phyloP scores from a whole-genome alignment of 768 basidiomycete species.

The Naganishia antarctica region DNA sequence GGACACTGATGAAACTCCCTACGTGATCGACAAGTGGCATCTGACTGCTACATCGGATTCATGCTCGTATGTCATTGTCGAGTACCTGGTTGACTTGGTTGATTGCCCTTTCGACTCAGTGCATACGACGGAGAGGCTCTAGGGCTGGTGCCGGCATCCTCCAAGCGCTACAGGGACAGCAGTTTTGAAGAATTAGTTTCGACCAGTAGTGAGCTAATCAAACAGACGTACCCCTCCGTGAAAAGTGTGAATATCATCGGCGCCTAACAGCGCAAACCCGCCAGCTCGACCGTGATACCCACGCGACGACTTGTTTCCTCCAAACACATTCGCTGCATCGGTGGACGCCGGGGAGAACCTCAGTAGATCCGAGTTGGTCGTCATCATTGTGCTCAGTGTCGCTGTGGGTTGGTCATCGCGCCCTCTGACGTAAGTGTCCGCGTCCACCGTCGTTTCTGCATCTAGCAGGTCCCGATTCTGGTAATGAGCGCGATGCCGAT shows the following conservation, averaged over 20 bases:
- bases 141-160: slow-evolving; percentile 27
- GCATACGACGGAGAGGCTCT: slow-evolving; percentile 27
- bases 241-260: slow-evolving; percentile 46
- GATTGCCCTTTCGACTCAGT: slow-evolving; percentile 17
- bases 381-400: slow-evolving; percentile 17
- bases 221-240: slow-evolving; percentile 38
- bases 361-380: slow-evolving; percentile 9
- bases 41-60: not conserved
- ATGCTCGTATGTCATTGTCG: not conserved
- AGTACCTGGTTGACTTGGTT: not conserved
- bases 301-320: not conserved
- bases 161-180: slow-evolving; percentile 21
- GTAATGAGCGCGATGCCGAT: not conserved
- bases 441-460: slow-evolving; percentile 13
- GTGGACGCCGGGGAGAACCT: slow-evolving; percentile 20
- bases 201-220: not conserved
- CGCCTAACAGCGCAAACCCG: slow-evolving; percentile 38
- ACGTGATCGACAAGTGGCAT: no score
- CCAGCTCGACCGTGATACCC: slow-evolving; percentile 13
- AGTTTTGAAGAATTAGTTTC: no score
- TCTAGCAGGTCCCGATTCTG: slow-evolving; percentile 3
- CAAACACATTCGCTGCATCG: slow-evolving; percentile 30
- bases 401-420: slow-evolving; percentile 6
- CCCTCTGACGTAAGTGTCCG: not conserved
- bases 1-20: no score